Evolutionary conservation across 495 filamentous ascomycete genomes (phyloP).

Genomic region (Terfezia boudieri): DNA sequence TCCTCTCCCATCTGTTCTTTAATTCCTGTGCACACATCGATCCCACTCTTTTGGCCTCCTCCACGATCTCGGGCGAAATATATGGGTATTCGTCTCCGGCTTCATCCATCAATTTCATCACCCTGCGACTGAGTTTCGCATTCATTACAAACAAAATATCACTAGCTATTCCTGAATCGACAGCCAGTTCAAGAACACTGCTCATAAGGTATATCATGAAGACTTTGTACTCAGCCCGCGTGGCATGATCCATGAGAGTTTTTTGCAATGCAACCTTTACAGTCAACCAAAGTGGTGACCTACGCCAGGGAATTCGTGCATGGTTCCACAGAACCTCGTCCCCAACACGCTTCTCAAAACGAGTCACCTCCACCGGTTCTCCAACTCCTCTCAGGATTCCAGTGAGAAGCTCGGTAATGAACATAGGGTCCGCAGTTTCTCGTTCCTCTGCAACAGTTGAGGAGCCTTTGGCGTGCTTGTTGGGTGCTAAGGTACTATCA

Average conservation of each 20-base stretch:
- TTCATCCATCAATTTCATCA: neutral
- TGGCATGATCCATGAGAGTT: conserved; percentile 4
- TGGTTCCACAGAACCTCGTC: conserved; percentile 35
- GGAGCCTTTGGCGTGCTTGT: conserved; percentile 3
- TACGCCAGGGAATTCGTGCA: conserved; percentile 26
- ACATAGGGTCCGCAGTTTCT: conserved; percentile 30
- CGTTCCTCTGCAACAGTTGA: conserved; percentile 22
- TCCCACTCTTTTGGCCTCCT: neutral
- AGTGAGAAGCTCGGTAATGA: conserved; percentile 35
- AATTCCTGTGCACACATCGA: neutral
- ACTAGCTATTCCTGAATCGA: neutral
- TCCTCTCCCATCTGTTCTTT: neutral
- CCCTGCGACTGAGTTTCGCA: neutral
- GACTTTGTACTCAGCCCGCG: conserved; percentile 27
- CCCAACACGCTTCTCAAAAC: conserved; percentile 33
- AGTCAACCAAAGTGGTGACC: conserved; percentile 38
- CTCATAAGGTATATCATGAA: conserved; percentile 33
- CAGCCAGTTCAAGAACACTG: conserved; percentile 18
- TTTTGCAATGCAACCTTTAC: conserved; percentile 32
- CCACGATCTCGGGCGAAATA: neutral
- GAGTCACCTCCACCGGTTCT: conserved; percentile 7
- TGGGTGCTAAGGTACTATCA: conserved; percentile 9
- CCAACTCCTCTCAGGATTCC: conserved; percentile 27
- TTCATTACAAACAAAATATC: neutral
- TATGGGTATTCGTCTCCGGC: neutral